Conservation (phyloP, 1,284 basidiomycete species). For the Ganoderma boninense region DNA sequence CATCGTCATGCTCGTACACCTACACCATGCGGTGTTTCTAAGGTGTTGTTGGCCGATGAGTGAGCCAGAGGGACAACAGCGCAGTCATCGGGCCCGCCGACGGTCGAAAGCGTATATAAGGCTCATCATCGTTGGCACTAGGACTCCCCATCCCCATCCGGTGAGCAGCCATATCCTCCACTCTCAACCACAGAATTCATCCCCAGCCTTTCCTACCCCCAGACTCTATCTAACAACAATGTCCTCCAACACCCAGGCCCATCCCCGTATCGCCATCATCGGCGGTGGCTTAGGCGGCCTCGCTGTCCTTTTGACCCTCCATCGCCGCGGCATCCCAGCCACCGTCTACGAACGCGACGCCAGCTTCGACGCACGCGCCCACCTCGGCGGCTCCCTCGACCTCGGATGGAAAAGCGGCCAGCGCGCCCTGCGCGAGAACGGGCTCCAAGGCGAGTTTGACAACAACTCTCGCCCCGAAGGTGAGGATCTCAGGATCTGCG, state of each 20-base stretch:
- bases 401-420: conserved; percentile 26
- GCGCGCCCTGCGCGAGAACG: conserved; percentile 28
- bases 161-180: not conserved
- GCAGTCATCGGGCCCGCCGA: too few relatives aligned
- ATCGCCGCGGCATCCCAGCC: conserved; percentile 10
- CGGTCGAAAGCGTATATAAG: too few relatives aligned
- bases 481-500: conserved; percentile 18
- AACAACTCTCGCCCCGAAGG: conserved; percentile 21
- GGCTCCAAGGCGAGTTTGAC: conserved; percentile 22
- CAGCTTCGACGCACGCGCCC: conserved; percentile 15
- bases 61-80: too few relatives aligned
- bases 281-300: conserved; percentile 14
- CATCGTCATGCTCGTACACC: too few relatives aligned
- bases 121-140: too few relatives aligned
- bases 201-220: not conserved
- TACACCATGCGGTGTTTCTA: too few relatives aligned
- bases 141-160: too few relatives aligned
- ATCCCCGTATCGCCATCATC: conserved; percentile 14
- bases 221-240: not conserved
- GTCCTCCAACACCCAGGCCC: not conserved
- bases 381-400: conserved; percentile 28
- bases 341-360: conserved; percentile 15
- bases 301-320: conserved; percentile 11
- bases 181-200: not conserved
- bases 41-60: too few relatives aligned